Evolutionary conservation across 1,139 yeast species (phyloP).

Genomic region (Yamadazyma dushanensis): DNA sequence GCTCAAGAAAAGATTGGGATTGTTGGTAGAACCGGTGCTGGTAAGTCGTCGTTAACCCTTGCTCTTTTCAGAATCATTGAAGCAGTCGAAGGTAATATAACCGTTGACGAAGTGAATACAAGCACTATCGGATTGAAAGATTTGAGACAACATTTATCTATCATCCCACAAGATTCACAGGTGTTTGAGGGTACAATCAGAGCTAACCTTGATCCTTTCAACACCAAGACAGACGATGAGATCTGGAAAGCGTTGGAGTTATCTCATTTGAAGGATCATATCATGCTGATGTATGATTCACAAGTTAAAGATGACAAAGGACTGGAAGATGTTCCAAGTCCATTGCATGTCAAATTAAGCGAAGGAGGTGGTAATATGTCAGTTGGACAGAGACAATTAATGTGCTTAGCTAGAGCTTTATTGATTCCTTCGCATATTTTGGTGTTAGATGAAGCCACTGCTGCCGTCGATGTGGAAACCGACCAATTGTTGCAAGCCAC

Average conservation of each 20-base stretch:
- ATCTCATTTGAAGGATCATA: constrained; percentile 34
- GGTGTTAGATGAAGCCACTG: constrained; percentile 40
- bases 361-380: constrained; percentile 41
- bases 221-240: constrained; percentile 26
- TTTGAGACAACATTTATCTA: constrained; percentile 32
- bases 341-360: constrained; percentile 23
- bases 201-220: constrained; percentile 39
- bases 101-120: constrained; percentile 33
- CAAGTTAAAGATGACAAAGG: constrained; percentile 11
- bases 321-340: constrained; percentile 16
- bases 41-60: constrained; percentile 38
- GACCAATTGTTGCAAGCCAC: constrained; percentile 37
- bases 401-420: constrained; percentile 39
- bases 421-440: constrained; percentile 33
- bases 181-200: constrained; percentile 36
- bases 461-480: constrained; percentile 39
- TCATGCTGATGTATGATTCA: constrained; percentile 18
- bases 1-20: constrained; percentile 88
- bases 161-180: constrained; percentile 42
- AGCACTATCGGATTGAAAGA: constrained; percentile 35
- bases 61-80: constrained; percentile 41
- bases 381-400: constrained; percentile 37
- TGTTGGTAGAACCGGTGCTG: constrained; percentile 47
- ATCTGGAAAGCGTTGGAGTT: constrained; percentile 36
- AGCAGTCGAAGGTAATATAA: constrained; percentile 31